A percentile compares a stretch with the other conserved stretches of the same genome.
phyloP scores from a whole-genome alignment of 2,329 filamentous ascomycete genomes.

The Helotiales sp. region DNA sequence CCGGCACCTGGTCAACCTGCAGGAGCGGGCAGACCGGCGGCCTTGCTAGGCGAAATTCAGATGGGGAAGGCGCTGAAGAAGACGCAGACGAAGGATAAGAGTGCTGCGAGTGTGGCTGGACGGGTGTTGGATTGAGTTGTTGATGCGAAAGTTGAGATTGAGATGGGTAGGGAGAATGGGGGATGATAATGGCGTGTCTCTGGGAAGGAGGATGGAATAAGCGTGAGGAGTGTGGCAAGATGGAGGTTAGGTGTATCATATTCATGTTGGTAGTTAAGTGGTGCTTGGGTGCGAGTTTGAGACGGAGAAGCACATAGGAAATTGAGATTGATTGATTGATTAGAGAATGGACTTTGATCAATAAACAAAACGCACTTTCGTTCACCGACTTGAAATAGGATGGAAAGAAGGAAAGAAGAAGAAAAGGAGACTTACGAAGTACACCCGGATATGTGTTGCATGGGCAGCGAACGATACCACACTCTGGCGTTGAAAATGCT shows the following conservation, averaged over 20 bases:
- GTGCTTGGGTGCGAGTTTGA: not conserved
- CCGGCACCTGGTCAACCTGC: constrained; percentile 39
- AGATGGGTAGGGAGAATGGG: too few relatives aligned
- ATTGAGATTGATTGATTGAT: constrained; percentile 7
- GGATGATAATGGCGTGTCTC: too few relatives aligned
- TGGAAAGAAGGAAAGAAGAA: too few relatives aligned
- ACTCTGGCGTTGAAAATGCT: too few relatives aligned
- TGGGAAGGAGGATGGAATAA: not conserved
- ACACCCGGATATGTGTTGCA: too few relatives aligned
- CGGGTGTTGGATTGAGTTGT: constrained; percentile 59
- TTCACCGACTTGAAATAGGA: too few relatives aligned
- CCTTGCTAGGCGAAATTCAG: constrained; percentile 83
- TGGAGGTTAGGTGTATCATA: constrained; percentile 18
- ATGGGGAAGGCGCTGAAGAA: constrained; percentile 81
- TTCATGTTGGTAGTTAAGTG: not conserved
- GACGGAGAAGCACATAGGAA: constrained; percentile 1
- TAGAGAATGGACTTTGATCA: not conserved
- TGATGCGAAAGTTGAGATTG: not conserved
- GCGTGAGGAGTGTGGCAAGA: too few relatives aligned
- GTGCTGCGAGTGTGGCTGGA: constrained; percentile 73
- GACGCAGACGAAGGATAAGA: constrained; percentile 88
- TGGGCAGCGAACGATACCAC: too few relatives aligned
- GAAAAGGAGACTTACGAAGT: too few relatives aligned
- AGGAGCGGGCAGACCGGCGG: constrained; percentile 57
- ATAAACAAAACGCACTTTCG: too few relatives aligned